Percentiles rank a stretch among this genome's conserved stretches.
These are phyloP conservation scores for Coffea humblotiana DNA, from an alignment of 305 asterid genomes.

Conservation along the genomic window DNA sequence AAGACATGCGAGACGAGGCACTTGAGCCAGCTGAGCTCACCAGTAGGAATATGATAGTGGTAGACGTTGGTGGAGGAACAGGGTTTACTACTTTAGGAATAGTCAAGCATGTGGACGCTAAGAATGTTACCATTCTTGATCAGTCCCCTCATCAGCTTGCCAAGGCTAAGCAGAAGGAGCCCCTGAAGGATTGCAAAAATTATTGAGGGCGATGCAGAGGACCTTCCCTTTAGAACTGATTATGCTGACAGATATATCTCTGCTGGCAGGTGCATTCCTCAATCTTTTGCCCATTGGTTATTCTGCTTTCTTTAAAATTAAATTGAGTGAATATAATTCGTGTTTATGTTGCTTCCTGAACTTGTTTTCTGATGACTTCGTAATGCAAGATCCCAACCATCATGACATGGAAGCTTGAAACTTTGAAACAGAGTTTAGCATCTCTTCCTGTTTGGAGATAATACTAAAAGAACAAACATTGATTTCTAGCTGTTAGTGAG, in stretches of 20 bases:
- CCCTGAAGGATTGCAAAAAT: conserved; percentile 78
- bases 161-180: conserved; percentile 86
- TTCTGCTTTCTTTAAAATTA: background rate
- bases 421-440: background rate
- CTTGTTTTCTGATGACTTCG: too few relatives aligned
- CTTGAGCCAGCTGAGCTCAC: conserved; percentile 84
- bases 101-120: conserved; percentile 79
- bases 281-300: background rate
- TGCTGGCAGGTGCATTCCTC: conserved; percentile 73
- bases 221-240: conserved; percentile 85
- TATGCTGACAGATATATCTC: conserved; percentile 78
- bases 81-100: conserved; percentile 92
- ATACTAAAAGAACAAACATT: too few relatives aligned
- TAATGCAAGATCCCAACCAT: background rate
- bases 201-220: conserved; percentile 95
- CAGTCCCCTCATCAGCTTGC: conserved; percentile 99
- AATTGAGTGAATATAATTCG: background rate
- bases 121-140: conserved; percentile 94
- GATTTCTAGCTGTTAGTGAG: background rate
- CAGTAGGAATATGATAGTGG: conserved; percentile 56
- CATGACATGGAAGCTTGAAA: background rate
- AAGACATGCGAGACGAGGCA: conserved; percentile 97
- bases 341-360: background rate
- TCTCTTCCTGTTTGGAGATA: background rate
- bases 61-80: conserved; percentile 97